Evolutionary conservation across 192 early-diverging fungal species (phyloP).

Genomic region (Phlyctochytrium bullatum): DNA sequence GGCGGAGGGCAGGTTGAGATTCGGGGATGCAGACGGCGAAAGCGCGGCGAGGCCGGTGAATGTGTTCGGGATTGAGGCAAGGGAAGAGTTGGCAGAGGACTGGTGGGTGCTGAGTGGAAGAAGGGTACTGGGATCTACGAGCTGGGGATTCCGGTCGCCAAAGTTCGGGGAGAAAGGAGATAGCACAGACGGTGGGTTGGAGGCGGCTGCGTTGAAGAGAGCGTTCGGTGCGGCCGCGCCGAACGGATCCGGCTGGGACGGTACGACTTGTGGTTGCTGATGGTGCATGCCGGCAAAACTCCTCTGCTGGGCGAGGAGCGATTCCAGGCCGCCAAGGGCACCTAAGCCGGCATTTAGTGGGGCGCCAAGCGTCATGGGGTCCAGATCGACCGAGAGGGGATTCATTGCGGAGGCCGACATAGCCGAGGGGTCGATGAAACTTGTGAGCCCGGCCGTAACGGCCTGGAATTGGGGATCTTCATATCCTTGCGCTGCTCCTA

Average conservation of each 20-base stretch:
- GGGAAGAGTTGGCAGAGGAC: neutral
- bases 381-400: too few species aligned
- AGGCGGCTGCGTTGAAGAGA: neutral
- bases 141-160: too few species aligned
- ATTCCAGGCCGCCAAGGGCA: too few species aligned
- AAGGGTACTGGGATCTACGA: neutral
- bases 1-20: neutral
- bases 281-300: too few species aligned
- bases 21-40: neutral
- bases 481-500: too few species aligned
- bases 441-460: too few species aligned
- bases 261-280: neutral
- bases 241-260: neutral
- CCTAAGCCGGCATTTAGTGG: too few species aligned
- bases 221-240: neutral
- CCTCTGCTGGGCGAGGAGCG: too few species aligned
- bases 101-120: conserved; percentile 5
- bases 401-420: too few species aligned
- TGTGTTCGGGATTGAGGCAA: neutral
- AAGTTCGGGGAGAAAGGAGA: neutral
- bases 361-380: too few species aligned
- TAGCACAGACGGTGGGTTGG: neutral
- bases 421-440: too few species aligned
- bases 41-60: neutral
- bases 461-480: too few species aligned